These are phyloP conservation scores for Leccinellum rugosiceps DNA, from an alignment of 768 basidiomycete genomes.

Conservation along the genomic window DNA sequence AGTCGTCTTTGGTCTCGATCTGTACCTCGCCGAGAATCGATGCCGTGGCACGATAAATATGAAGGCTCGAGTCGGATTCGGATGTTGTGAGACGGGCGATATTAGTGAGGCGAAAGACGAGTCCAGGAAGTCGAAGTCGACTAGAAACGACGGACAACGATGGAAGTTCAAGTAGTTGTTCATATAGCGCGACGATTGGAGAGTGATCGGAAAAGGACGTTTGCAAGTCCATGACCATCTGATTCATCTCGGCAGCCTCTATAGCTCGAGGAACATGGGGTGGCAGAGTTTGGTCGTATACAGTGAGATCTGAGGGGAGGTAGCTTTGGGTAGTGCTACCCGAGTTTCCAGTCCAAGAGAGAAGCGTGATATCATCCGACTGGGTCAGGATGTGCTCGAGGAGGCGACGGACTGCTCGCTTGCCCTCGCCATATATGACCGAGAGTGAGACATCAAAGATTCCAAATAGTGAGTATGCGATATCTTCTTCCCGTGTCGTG, in stretches of 20 bases:
- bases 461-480: background rate
- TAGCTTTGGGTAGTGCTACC: background rate
- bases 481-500: background rate
- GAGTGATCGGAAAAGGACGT: background rate
- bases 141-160: background rate
- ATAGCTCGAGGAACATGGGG: background rate
- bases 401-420: background rate
- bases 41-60: background rate
- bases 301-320: background rate
- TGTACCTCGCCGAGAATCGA: background rate
- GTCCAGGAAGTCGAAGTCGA: background rate
- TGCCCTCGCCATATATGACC: background rate
- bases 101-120: background rate
- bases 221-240: background rate
- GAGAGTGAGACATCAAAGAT: background rate
- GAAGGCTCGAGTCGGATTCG: background rate
- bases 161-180: background rate
- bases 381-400: background rate
- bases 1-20: background rate
- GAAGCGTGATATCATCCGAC: background rate
- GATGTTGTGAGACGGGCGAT: background rate
- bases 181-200: background rate
- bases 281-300: background rate
- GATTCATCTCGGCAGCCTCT: background rate
- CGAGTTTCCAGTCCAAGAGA: background rate